Evolutionary conservation across 345 rosid species (phyloP).

Genomic region (Reutealis trisperma): DNA sequence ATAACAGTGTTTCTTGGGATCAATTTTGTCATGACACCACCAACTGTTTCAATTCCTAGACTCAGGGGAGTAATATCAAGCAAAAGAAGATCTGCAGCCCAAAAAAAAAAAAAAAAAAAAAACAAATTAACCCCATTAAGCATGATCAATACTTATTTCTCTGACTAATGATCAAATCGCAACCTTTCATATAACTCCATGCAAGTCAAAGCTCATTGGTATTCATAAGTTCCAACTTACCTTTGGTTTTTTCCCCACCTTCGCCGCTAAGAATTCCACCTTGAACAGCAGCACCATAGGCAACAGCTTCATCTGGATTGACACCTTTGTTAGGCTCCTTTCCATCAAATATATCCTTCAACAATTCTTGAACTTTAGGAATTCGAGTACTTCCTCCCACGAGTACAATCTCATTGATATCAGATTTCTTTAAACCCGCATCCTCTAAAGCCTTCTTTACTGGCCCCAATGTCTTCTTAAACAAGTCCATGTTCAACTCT

Average conservation of each 20-base stretch:
- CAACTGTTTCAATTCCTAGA: conserved; percentile 56
- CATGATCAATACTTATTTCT: too few species aligned
- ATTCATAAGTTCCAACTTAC: neutral
- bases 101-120: too few species aligned
- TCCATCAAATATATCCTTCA: conserved; percentile 55
- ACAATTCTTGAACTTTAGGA: conserved; percentile 51
- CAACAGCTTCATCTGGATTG: conserved; percentile 68
- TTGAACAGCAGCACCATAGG: conserved; percentile 62
- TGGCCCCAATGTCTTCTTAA: conserved; percentile 52
- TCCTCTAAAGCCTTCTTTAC: conserved; percentile 53
- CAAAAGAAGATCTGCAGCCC: conserved; percentile 29
- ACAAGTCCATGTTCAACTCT: conserved; percentile 57
- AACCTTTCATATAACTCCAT: too few species aligned
- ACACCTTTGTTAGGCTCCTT: conserved; percentile 53
- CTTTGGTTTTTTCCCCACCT: conserved; percentile 50
- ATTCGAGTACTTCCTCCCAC: conserved; percentile 71
- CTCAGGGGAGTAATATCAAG: conserved; percentile 56
- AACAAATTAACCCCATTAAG: too few species aligned
- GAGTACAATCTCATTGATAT: conserved; percentile 55
- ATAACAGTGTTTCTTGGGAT: conserved; percentile 58
- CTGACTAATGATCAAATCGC: too few species aligned
- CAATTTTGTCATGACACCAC: conserved; percentile 60
- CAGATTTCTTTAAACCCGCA: conserved; percentile 41
- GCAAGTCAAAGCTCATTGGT: too few species aligned
- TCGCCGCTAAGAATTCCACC: conserved; percentile 52